Evolutionary conservation across 2,329 filamentous ascomycete species (phyloP), one percentile per base, ranked within the genome.

Genomic region (Escovopsis sp.): DNA sequence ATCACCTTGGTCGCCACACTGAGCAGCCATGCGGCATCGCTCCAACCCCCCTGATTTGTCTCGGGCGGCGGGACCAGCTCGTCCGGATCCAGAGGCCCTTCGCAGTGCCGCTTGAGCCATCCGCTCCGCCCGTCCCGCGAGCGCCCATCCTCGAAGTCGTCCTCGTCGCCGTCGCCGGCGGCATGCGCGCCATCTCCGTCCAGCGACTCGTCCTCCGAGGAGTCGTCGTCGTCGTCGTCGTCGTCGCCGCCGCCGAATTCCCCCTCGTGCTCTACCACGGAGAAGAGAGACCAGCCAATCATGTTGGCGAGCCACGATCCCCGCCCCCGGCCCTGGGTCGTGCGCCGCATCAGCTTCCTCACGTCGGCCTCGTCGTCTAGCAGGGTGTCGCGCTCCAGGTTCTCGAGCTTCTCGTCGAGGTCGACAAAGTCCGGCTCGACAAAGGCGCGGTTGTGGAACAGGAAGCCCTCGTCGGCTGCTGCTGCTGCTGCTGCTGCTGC

Each of bases 11-110:
- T 70, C 10, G 76, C 78, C 47, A 82, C 75, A 47, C 70, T 78
- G 42, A 82, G 58, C 37, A 83, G 57, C 79, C 78, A 83, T 13
- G 76, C 76, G 24, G 76, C 78, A 57, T 82, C 79, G 44, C 73
- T 68, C 78, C 77, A 81, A 8, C 70, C 71, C 13, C 74, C 75
- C 35, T 74, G 69, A 40, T 79, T 68, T 8, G 66, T 61, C 35
- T 67, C 67, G 39, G 63, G 62, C 9, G 66, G 62, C 29, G 53
- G 72, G 53, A 77, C 60, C 9, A 58, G 58, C 39, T 72, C 68
- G 38, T 68, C 63, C 0, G 63, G 54, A 27, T 55, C 61, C 3
- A 62, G 57, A 40, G 66, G 55, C 35, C 64, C 65, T 48, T 65
- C 65, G 24, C 63, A 58, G 39, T 63, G 58, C 32, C 58, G 53